phyloP scores from a whole-genome alignment of 768 basidiomycete genomes.

The Suillus spraguei region DNA sequence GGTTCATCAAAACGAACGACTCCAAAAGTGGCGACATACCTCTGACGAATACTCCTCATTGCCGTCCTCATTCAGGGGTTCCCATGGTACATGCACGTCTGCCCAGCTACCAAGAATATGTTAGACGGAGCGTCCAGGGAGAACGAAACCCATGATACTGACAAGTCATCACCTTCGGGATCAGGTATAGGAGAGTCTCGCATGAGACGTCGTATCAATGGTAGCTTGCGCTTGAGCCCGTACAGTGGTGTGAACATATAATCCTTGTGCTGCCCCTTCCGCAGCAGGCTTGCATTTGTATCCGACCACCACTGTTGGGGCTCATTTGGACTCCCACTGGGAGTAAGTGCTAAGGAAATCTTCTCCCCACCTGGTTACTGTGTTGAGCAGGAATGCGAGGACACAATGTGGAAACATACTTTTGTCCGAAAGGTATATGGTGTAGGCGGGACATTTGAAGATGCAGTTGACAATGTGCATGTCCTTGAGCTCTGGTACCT shows the following conservation, averaged over 20 bases:
- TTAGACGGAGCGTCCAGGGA: not conserved
- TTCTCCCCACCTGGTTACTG: constrained; percentile 14
- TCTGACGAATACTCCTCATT: constrained; percentile 10
- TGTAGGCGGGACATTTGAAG: constrained; percentile 30
- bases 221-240: constrained; percentile 13
- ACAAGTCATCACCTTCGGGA: constrained; percentile 11
- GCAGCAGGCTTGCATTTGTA: constrained; percentile 10
- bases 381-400: not conserved
- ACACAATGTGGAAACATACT: not conserved
- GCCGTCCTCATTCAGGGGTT: constrained; percentile 23
- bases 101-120: constrained; percentile 15
- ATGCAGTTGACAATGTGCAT: constrained; percentile 29
- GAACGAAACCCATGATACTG: constrained; percentile 3
- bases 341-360: constrained; percentile 17
- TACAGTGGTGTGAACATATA: constrained; percentile 17
- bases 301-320: not conserved
- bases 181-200: constrained; percentile 11
- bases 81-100: constrained; percentile 23
- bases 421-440: constrained; percentile 27
- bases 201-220: not conserved
- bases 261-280: constrained; percentile 4
- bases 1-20: not conserved
- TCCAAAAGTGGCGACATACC: not conserved
- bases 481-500: constrained; percentile 19
- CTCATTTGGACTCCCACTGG: not conserved